A percentile compares a stretch with the other conserved stretches of the same genome.
phyloP scores from a whole-genome alignment of 192 early-diverging fungal species.

The Phycomyces blakesleeanus region DNA sequence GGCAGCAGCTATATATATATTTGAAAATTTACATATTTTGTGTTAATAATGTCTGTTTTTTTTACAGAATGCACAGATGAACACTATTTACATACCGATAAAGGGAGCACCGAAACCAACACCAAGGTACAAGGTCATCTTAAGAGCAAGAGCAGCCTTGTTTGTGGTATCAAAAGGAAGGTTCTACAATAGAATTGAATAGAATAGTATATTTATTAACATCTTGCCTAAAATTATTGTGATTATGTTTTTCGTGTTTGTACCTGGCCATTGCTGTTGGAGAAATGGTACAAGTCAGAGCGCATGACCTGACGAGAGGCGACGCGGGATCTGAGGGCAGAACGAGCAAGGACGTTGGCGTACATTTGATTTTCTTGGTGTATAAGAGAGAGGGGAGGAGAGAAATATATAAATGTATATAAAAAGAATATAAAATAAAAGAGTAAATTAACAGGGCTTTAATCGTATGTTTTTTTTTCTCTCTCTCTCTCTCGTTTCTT shows the following conservation, averaged over 20 bases:
- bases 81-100: constrained; percentile 44
- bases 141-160: constrained; percentile 50
- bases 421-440: no score
- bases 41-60: no score
- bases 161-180: constrained; percentile 59
- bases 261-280: constrained; percentile 39
- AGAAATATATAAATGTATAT: neutral
- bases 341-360: constrained; percentile 36
- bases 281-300: constrained; percentile 40
- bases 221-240: no score
- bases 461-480: no score
- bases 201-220: no score
- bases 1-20: constrained; percentile 17
- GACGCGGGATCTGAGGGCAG: constrained; percentile 29
- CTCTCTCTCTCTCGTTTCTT: no score
- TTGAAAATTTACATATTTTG: neutral
- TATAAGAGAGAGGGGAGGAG: constrained; percentile 4
- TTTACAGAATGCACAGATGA: no score
- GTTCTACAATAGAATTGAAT: constrained; percentile 42
- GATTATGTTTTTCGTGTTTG: no score
- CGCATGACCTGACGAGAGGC: constrained; percentile 34
- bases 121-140: constrained; percentile 49
- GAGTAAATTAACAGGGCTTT: no score
- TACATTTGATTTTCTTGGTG: no score
- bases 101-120: constrained; percentile 54